These are phyloP conservation scores for Hippophae rhamnoides DNA, from an alignment of 306 rosid genomes.

Conservation along the genomic window DNA sequence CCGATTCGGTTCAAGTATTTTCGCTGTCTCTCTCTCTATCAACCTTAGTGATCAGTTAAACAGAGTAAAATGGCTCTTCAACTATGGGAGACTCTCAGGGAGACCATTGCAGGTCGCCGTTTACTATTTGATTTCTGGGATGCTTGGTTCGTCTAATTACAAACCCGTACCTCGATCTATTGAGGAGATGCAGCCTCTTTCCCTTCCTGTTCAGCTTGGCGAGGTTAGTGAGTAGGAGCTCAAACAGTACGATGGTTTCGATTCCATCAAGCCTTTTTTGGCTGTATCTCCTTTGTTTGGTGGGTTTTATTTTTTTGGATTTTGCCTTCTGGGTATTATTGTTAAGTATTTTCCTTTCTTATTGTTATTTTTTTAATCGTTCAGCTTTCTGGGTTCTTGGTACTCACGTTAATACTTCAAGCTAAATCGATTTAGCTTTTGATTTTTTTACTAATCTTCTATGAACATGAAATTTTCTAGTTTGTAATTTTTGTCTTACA, in stretches of 20 bases:
- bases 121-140: constrained; percentile 46
- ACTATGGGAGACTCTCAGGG: constrained; percentile 78
- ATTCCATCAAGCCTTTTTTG: constrained; percentile 45
- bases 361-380: no score
- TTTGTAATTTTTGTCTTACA: no score
- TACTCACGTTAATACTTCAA: no score
- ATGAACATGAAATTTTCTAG: no score
- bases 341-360: neutral
- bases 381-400: neutral
- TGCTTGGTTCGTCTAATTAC: constrained; percentile 42
- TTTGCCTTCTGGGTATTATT: constrained; percentile 14
- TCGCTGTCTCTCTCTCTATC: neutral
- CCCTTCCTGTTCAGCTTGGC: constrained; percentile 87
- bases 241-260: constrained; percentile 63
- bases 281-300: neutral
- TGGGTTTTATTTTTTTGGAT: constrained; percentile 1
- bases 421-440: no score
- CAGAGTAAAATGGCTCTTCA: constrained; percentile 50
- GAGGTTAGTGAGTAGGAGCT: constrained; percentile 69
- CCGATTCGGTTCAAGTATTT: neutral
- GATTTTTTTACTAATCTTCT: no score
- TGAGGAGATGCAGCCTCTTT: constrained; percentile 53
- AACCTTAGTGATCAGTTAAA: neutral
- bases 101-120: constrained; percentile 59
- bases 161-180: constrained; percentile 14